Base-by-base conservation (phyloP, 192 early-diverging fungal species). In the Dispira simplex region DNA sequence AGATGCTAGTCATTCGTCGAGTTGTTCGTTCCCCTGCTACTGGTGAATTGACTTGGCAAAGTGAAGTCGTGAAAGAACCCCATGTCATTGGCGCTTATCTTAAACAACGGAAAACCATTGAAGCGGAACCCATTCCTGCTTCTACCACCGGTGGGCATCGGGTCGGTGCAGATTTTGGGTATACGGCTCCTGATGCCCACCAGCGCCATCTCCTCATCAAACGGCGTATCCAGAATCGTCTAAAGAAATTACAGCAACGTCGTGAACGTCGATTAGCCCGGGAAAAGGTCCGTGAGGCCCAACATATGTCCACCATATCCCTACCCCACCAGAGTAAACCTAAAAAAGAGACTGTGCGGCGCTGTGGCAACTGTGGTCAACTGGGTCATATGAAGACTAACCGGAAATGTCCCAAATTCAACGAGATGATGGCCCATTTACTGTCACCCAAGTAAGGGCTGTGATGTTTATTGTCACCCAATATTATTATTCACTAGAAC, bases 31-130 rank as follows among this genome's bases (percentile, higher is more conserved):
- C 73, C 32, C 72, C 73, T 49, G 73, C 73, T 9, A 83, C 79
- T 10, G 88, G 88, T 3, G 85, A 88, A 64, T 66, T 79, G 14
- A 79, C 77, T 54, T 89, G 86, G 86, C 81, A 84, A 52, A 75
- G 79, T n/a, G 92, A 95, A 66, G 80, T 89, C 1, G 77, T 98
- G 13, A 83, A 79, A 9, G 92, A 96, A 64, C 73, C 77, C 23
- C 77, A 85, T 3, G 90, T 98, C 1, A 87, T 95, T 44, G 92
- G 93, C 65, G 88, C 89, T 20, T 98, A 98, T 63, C 71, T 95
- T 64, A 77, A 90, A 12, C 90, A 98, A 51, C 76, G 89, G 8
- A 79, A 83, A 46, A 69, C 90, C 60, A 91, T 93, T 67, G 91
- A 95, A 66, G 83, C 81, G 63, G 73, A 78, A 45, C 48, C 16